Evolutionary conservation across 1,139 yeast species (phyloP), one percentile per base, ranked within the genome.

Genomic region (Candida freyschussii): DNA sequence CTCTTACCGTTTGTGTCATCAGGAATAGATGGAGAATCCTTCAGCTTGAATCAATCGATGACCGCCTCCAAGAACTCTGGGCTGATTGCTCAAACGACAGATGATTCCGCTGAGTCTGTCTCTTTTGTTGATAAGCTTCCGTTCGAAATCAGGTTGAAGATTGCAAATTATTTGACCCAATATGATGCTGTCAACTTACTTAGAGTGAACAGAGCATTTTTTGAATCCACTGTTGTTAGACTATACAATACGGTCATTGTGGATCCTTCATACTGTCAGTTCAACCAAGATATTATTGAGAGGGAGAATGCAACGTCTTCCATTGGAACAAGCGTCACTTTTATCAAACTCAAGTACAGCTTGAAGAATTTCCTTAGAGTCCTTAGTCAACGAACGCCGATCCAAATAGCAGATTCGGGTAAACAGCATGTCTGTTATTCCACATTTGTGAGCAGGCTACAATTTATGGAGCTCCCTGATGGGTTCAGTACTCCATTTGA

Each of bases 171-270:
- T n/a, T 46, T 70, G 17, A 52, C 64, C 12, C 77, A 71, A 43
- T 57, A 61, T 34, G 75, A 67, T 39, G 53, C 66, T 21, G 41
- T 67, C 8, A 60, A 47, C 36, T 44, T 71, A 14, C 39, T 69
- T 26, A 43, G 53, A 6, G 62, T 62, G 1, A 59, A 55, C 39
- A 57, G 43, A 22, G 36, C 54, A 2, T 50, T 67, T 43, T 58
- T 60, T 36, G 39, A 36, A 1, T 48, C 62, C 2, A 57, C 67
- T 0, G 41, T 59, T 8, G 59, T 60, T 0, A 45, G 65, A 12
- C 42, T 71, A 19, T 67, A 65, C 43, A 62, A 59, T 27, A 55
- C 58, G 23, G 56, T 71, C 1, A 51, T 67, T 1, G 54, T 71
- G 4, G 74, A 71, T 44, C 54, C 48, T 1, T 27, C 34, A 8